Conservation (phyloP, 192 early-diverging fungal species). For the Coemansia sp. region DNA sequence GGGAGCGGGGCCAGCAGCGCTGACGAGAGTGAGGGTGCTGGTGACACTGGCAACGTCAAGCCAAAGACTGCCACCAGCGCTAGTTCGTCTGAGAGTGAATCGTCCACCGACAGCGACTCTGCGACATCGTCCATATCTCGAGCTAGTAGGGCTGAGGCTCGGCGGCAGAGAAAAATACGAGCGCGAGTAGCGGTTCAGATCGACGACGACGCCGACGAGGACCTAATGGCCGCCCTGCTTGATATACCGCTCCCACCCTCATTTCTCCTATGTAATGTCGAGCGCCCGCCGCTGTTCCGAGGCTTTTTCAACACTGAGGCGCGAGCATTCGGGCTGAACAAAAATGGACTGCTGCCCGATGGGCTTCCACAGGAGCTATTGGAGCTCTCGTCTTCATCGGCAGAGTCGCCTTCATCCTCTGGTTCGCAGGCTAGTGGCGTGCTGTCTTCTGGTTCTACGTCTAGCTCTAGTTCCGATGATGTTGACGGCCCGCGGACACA, state of each 20-base stretch:
- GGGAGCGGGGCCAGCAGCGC: not conserved
- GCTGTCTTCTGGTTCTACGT: not conserved
- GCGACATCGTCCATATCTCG: slow-evolving; percentile 34
- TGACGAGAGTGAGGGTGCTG: not conserved
- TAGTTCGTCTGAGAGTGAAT: not conserved
- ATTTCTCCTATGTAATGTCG: slow-evolving; percentile 62
- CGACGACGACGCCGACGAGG: slow-evolving; percentile 80
- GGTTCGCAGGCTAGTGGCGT: not conserved
- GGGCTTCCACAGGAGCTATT: not conserved
- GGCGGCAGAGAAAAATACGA: slow-evolving; percentile 13
- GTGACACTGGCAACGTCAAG: not conserved
- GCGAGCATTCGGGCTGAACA: not conserved
- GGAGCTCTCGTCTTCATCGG: slow-evolving; percentile 19
- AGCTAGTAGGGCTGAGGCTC: slow-evolving; percentile 15
- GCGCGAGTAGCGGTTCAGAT: slow-evolving; percentile 67
- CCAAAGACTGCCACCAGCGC: not conserved
- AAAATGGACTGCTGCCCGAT: not conserved
- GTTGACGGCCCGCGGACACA: slow-evolving; percentile 11
- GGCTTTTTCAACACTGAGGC: slow-evolving; percentile 3
- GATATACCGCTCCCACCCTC: slow-evolving; percentile 59
- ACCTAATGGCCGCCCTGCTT: slow-evolving; percentile 59
- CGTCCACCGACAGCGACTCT: slow-evolving; percentile 9
- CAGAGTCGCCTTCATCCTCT: slow-evolving; percentile 7
- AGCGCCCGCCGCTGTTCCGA: slow-evolving; percentile 15
- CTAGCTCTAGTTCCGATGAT: slow-evolving; percentile 7